Evolutionary conservation across 2,329 filamentous ascomycete species (phyloP).

Genomic region (Penicillium sp.): DNA sequence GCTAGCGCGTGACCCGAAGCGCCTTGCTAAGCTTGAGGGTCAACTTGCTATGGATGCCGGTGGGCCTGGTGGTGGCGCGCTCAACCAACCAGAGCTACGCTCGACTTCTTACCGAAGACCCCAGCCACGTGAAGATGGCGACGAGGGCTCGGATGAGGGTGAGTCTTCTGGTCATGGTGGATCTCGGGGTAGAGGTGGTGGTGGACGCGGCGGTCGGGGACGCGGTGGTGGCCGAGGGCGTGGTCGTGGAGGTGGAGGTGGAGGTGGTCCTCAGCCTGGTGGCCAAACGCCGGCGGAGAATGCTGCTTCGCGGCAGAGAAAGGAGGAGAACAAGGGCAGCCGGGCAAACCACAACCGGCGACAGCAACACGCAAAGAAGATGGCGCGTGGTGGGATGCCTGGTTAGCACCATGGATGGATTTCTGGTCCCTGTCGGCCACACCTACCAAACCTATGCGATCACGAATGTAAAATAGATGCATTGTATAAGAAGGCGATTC

Average conservation of each 20-base stretch:
- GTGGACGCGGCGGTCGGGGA: constrained; percentile 51
- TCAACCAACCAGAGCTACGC: constrained; percentile 63
- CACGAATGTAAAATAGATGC: constrained; percentile 6
- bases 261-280: constrained; percentile 50
- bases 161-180: constrained; percentile 32
- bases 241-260: constrained; percentile 49
- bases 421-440: background rate
- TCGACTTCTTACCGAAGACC: constrained; percentile 64
- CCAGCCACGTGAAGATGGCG: constrained; percentile 41
- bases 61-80: constrained; percentile 24
- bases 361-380: constrained; percentile 66
- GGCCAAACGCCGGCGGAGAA: constrained; percentile 68
- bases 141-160: constrained; percentile 52
- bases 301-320: constrained; percentile 69
- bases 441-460: background rate
- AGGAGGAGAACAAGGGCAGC: constrained; percentile 80
- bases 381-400: constrained; percentile 55
- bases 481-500: background rate
- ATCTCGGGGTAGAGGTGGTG: constrained; percentile 39
- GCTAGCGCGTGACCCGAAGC: constrained; percentile 71
- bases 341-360: constrained; percentile 85
- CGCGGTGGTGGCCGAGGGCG: constrained; percentile 56
- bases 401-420: constrained; percentile 18
- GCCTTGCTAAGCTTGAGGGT: constrained; percentile 69
- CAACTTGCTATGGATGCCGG: constrained; percentile 69